These are phyloP conservation scores for Paragyromitra xinjiangensis DNA, from an alignment of 495 filamentous ascomycete species.

Conservation along the genomic window DNA sequence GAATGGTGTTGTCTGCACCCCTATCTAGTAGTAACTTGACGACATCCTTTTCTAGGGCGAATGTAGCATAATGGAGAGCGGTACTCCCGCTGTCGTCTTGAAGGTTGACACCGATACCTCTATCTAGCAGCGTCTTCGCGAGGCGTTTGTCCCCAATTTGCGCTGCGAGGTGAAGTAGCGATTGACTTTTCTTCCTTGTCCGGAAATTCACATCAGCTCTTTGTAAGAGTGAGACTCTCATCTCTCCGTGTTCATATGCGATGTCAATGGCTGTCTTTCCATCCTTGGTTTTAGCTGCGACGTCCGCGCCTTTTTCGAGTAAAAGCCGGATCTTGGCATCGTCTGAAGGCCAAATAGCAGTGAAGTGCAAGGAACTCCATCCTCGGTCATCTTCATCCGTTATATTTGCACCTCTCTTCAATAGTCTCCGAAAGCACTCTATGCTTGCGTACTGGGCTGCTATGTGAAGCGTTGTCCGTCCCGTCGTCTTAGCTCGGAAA, in stretches of 20 bases:
- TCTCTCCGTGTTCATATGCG: not conserved
- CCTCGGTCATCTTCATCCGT: not conserved
- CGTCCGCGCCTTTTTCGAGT: constrained; percentile 5
- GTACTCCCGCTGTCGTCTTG: constrained; percentile 5
- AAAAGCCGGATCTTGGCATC: constrained; percentile 11
- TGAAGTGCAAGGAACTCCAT: constrained; percentile 16
- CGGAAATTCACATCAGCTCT: constrained; percentile 1
- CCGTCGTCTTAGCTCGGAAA: not conserved
- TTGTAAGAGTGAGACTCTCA: not conserved
- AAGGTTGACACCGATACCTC: constrained; percentile 5
- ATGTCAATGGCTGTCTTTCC: constrained; percentile 19
- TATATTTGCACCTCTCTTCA: constrained; percentile 3
- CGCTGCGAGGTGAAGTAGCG: constrained; percentile 14
- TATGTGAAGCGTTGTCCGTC: constrained; percentile 15
- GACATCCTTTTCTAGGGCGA: not conserved
- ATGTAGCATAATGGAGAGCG: constrained; percentile 8
- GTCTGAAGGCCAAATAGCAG: not conserved
- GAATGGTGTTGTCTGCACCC: constrained; percentile 18
- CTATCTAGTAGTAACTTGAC: not conserved
- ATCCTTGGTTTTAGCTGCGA: not conserved
- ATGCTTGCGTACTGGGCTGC: not conserved
- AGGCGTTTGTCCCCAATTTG: not conserved
- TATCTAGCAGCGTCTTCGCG: not conserved
- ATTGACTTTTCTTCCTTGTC: not conserved
- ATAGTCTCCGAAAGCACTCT: not conserved